phyloP scores from a whole-genome alignment of 164 flowering plant genomes.

The Dillenia suffruticosa region DNA sequence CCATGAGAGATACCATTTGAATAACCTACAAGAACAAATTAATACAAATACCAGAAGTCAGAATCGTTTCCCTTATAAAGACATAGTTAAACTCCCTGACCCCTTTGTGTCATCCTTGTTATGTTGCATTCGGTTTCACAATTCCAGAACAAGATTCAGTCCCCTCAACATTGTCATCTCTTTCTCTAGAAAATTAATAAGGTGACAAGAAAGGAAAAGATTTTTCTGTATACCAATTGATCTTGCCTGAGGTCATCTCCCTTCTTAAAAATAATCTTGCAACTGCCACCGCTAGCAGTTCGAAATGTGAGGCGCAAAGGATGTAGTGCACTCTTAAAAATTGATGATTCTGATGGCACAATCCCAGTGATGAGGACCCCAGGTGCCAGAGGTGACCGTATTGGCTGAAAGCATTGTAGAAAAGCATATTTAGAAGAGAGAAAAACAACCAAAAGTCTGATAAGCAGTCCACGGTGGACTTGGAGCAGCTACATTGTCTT shows the following conservation, averaged over 20 bases:
- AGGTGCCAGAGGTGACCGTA: slow-evolving; percentile 88
- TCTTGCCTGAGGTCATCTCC: slow-evolving; percentile 99
- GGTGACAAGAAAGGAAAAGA: slow-evolving; percentile 2
- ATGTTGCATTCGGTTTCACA: too few species aligned
- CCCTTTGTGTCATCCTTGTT: too few species aligned
- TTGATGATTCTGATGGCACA: slow-evolving; percentile 86
- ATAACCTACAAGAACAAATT: slow-evolving; percentile 59
- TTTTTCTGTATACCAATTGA: slow-evolving; percentile 63
- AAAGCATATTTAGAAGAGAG: not conserved
- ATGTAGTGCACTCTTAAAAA: slow-evolving; percentile 93
- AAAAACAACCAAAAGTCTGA: not conserved
- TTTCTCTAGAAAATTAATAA: not conserved
- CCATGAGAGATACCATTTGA: slow-evolving; percentile 99
- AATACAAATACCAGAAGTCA: not conserved
- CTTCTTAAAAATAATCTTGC: slow-evolving; percentile 91
- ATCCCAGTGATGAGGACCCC: slow-evolving; percentile 81
- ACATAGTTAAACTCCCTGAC: too few species aligned
- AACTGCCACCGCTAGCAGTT: slow-evolving; percentile 71
- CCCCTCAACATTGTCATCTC: too few species aligned
- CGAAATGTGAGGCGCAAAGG: slow-evolving; percentile 91
- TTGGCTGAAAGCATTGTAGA: slow-evolving; percentile 56
- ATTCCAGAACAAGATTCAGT: too few species aligned
- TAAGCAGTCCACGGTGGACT: not conserved
- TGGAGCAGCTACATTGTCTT: too few species aligned
- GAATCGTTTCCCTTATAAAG: not conserved